Evolutionary conservation across 768 basidiomycete species (phyloP).

Genomic region (Naganishia vishniacii): DNA sequence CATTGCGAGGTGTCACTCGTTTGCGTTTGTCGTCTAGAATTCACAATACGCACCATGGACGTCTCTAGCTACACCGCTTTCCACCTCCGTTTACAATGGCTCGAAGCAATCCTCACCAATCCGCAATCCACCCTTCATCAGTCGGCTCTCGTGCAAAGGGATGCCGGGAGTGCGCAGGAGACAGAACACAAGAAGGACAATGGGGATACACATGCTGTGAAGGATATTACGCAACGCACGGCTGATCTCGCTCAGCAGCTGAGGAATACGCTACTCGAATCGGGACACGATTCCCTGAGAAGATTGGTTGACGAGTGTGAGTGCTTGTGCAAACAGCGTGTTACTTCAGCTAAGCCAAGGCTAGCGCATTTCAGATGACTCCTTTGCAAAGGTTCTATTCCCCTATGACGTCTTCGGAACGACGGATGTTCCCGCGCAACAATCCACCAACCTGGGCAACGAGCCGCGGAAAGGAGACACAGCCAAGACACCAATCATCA

Average conservation of each 20-base stretch:
- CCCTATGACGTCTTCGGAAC: not conserved
- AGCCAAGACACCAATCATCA: not conserved
- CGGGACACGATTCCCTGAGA: conserved; percentile 5
- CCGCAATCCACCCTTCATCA: not conserved
- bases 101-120: conserved; percentile 8
- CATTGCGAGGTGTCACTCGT: no score
- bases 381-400: not conserved
- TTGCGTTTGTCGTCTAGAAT: no score
- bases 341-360: no score
- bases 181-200: not conserved
- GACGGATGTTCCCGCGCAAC: not conserved
- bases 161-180: not conserved
- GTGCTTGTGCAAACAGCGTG: no score
- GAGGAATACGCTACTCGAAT: not conserved
- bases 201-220: not conserved
- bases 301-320: conserved; percentile 9
- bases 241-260: not conserved
- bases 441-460: not conserved
- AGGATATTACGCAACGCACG: conserved; percentile 1
- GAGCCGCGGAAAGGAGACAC: not conserved
- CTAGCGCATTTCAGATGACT: no score
- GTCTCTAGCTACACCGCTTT: not conserved
- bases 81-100: conserved; percentile 10
- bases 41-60: conserved; percentile 1
- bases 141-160: not conserved